Evolutionary conservation across 257 asterid species (phyloP).

Genomic region (Thymus mandschuricus): DNA sequence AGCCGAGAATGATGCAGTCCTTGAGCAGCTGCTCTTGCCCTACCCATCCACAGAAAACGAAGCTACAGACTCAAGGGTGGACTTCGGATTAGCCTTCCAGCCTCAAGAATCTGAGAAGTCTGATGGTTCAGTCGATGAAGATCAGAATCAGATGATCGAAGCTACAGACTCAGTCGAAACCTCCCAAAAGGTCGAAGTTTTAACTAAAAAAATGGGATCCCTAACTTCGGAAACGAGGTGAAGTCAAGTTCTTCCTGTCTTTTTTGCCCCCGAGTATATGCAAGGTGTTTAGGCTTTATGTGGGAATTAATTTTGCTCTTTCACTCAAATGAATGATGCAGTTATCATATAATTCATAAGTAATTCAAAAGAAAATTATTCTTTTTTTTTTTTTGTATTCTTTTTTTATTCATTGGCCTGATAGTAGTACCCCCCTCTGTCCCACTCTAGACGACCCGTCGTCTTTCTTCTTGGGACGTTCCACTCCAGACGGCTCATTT

Average conservation of each 20-base stretch:
- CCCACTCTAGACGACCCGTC: no score
- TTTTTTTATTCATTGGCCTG: not conserved
- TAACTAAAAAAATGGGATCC: conserved; percentile 48
- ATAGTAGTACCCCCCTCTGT: no score
- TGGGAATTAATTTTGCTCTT: not conserved
- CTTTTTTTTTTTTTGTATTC: not conserved
- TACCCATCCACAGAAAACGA: conserved; percentile 46
- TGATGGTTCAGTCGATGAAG: conserved; percentile 9
- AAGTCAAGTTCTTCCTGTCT: conserved; percentile 8
- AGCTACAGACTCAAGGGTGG: conserved; percentile 26
- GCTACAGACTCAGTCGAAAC: conserved; percentile 17
- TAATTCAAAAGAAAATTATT: not conserved
- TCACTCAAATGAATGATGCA: conserved; percentile 23
- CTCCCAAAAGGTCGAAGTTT: conserved; percentile 42
- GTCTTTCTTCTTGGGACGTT: no score
- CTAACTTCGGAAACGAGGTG: conserved; percentile 37
- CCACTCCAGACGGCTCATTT: no score
- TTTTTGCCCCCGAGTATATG: not conserved
- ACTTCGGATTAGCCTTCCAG: conserved; percentile 25
- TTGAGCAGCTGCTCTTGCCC: conserved; percentile 71
- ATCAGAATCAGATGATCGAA: conserved; percentile 30
- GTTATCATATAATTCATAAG: not conserved
- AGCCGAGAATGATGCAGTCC: conserved; percentile 54
- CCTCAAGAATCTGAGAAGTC: conserved; percentile 26
- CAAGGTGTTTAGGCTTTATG: conserved; percentile 19